Conservation (phyloP, 2,329 filamentous ascomycete species). For the Ascochyta clinopodiicola region DNA sequence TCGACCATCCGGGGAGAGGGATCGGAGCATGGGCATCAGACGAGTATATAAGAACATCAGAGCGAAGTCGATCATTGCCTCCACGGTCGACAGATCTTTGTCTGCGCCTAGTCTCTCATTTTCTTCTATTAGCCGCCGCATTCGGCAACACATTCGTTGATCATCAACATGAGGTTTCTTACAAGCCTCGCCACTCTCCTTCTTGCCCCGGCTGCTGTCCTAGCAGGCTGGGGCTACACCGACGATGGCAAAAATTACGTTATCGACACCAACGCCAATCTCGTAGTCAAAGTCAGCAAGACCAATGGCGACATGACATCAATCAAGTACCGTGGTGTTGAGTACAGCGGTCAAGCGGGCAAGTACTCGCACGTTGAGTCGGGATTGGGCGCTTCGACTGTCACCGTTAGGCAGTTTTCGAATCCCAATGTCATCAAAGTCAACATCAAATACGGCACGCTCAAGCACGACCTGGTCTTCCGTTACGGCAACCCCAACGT, state of each 20-base stretch:
- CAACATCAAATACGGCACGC: slow-evolving; percentile 61
- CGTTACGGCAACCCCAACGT: slow-evolving; percentile 64
- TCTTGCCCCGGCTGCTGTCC: slow-evolving; percentile 39
- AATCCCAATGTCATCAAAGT: slow-evolving; percentile 59
- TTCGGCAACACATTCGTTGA: slow-evolving; percentile 3
- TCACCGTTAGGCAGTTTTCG: slow-evolving; percentile 51
- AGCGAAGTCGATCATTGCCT: background rate
- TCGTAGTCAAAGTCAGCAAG: slow-evolving; percentile 42
- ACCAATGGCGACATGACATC: slow-evolving; percentile 68
- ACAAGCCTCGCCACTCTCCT: slow-evolving; percentile 20
- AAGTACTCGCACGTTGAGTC: slow-evolving; percentile 62
- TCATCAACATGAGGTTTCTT: slow-evolving; percentile 23
- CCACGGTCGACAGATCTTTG: background rate
- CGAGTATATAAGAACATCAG: background rate
- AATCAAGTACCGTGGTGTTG: slow-evolving; percentile 63
- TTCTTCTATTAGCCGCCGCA: background rate
- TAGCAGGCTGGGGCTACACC: slow-evolving; percentile 51
- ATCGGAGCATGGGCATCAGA: background rate
- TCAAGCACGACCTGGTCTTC: slow-evolving; percentile 68
- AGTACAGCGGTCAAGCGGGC: slow-evolving; percentile 55
- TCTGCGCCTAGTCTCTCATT: background rate
- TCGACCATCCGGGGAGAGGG: background rate
- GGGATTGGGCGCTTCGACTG: slow-evolving; percentile 61
- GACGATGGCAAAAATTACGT: slow-evolving; percentile 50
- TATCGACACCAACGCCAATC: slow-evolving; percentile 41